These are phyloP conservation scores for Aphanocladium album DNA, from an alignment of 2,329 filamentous ascomycete genomes.

Conservation along the genomic window DNA sequence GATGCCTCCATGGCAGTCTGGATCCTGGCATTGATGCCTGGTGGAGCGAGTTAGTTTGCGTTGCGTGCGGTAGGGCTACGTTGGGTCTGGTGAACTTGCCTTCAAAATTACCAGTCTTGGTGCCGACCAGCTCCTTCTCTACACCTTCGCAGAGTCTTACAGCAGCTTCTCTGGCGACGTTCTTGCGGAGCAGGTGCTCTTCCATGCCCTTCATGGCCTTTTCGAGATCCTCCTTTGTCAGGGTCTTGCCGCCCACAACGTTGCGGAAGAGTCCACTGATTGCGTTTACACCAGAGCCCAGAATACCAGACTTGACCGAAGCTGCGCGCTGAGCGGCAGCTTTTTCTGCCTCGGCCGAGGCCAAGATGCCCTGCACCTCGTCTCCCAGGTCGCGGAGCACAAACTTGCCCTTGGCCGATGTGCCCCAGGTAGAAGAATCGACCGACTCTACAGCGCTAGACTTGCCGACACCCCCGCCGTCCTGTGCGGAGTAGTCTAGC, in stretches of 20 bases:
- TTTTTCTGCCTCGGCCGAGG: conserved; percentile 67
- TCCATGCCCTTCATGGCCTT: conserved; percentile 96
- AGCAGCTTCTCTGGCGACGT: conserved; percentile 91
- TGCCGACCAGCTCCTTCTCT: conserved; percentile 80
- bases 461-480: conserved; percentile 43
- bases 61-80: background rate
- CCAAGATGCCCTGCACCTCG: conserved; percentile 85
- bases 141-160: conserved; percentile 87
- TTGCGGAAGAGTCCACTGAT: conserved; percentile 90
- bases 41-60: background rate
- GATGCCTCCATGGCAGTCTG: conserved; percentile 86
- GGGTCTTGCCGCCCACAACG: conserved; percentile 86
- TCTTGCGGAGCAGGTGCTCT: conserved; percentile 89
- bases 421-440: conserved; percentile 77
- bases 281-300: conserved; percentile 74
- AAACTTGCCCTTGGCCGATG: conserved; percentile 83
- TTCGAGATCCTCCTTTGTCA: conserved; percentile 83
- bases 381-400: conserved; percentile 89
- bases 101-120: conserved; percentile 90
- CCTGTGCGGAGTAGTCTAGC: conserved; percentile 79
- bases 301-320: conserved; percentile 55
- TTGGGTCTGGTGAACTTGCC: conserved; percentile 33
- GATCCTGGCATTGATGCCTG: conserved; percentile 72
- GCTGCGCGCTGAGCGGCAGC: conserved; percentile 40
- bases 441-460: conserved; percentile 66